phyloP scores from a whole-genome alignment of 2,329 filamentous ascomycete genomes.

The Berkeleyomyces rouxiae region DNA sequence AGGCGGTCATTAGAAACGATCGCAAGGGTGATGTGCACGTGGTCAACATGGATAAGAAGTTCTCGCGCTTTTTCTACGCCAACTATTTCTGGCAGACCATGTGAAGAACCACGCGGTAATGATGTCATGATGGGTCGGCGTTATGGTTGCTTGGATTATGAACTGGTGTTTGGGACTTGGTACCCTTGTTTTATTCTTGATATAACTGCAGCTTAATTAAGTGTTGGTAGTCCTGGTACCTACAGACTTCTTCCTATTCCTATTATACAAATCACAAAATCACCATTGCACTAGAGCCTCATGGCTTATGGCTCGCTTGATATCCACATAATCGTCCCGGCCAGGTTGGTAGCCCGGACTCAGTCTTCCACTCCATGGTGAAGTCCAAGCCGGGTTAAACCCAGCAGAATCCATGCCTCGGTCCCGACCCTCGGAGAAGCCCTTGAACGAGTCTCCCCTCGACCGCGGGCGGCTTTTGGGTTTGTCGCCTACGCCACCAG shows the following conservation, averaged over 20 bases:
- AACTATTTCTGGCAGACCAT: slow-evolving; percentile 93
- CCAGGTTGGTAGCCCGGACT: not conserved
- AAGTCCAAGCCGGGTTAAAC: slow-evolving; percentile 8
- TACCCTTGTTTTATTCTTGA: not conserved
- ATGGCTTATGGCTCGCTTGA: slow-evolving; percentile 2
- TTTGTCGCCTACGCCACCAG: not conserved
- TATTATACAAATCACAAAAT: not conserved
- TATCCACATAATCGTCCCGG: slow-evolving; percentile 6
- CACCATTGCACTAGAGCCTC: slow-evolving; percentile 6
- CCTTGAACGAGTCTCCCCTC: slow-evolving; percentile 9
- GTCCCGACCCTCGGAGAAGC: slow-evolving; percentile 12
- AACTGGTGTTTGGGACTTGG: not conserved
- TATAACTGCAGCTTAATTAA: not conserved
- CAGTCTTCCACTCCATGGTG: not conserved
- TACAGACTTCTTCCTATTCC: not conserved
- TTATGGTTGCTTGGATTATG: not conserved
- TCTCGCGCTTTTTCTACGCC: slow-evolving; percentile 80
- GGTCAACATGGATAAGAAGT: slow-evolving; percentile 84
- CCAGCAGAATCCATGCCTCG: slow-evolving; percentile 5
- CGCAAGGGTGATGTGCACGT: slow-evolving; percentile 85
- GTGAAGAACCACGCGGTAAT: slow-evolving; percentile 24
- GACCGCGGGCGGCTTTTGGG: not conserved
- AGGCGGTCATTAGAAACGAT: slow-evolving; percentile 71
- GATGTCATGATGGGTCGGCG: slow-evolving; percentile 2
- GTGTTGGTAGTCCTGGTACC: not conserved